phyloP scores from a whole-genome alignment of 495 filamentous ascomycete genomes.

The Annulohypoxylon maeteangense region DNA sequence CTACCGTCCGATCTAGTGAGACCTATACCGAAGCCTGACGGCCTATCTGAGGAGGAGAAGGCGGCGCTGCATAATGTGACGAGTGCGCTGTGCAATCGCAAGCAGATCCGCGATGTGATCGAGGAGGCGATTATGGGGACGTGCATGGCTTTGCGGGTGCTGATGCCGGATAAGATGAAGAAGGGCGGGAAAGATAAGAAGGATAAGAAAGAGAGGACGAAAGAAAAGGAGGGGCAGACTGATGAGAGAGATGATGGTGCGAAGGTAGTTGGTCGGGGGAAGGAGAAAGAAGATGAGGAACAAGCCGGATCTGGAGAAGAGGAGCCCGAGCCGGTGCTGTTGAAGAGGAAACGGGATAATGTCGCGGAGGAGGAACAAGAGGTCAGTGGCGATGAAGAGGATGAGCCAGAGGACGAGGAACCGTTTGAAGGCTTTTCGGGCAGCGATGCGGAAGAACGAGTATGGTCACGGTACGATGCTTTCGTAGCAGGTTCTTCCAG shows the following conservation, averaged over 20 bases:
- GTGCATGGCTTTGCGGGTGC: conserved; percentile 68
- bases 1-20: conserved; percentile 63
- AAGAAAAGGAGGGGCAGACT: conserved; percentile 39
- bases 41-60: conserved; percentile 58
- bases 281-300: conserved; percentile 35
- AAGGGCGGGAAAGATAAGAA: conserved; percentile 41
- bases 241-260: conserved; percentile 26
- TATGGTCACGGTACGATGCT: conserved; percentile 52
- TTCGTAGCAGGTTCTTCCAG: conserved; percentile 56
- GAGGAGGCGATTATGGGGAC: conserved; percentile 70
- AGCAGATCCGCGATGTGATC: conserved; percentile 75
- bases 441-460: conserved; percentile 60
- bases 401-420: conserved; percentile 39
- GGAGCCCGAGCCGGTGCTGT: conserved; percentile 22
- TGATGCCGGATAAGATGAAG: conserved; percentile 57
- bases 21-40: conserved; percentile 57
- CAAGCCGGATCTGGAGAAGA: conserved; percentile 23
- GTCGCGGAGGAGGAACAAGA: conserved; percentile 35
- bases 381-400: conserved; percentile 29
- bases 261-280: conserved; percentile 10
- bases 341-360: conserved; percentile 31
- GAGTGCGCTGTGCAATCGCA: conserved; percentile 81
- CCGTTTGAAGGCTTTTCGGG: conserved; percentile 66
- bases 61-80: conserved; percentile 74
- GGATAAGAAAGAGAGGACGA: conserved; percentile 34